Conservation (phyloP, 257 asterid species). For the Ajuga chamaepitys region DNA sequence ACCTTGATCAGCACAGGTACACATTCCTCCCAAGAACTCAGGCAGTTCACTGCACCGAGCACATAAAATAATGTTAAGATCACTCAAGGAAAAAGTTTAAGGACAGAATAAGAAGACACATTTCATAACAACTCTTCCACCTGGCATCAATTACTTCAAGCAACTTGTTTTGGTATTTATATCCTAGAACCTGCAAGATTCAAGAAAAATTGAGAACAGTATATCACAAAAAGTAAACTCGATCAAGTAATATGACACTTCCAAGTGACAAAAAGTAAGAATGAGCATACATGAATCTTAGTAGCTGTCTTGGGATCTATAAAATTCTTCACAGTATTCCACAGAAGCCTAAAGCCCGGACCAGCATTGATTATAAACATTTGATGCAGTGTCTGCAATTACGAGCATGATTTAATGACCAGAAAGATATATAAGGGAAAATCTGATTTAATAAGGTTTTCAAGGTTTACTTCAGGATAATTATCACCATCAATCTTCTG, state of each 20-base stretch:
- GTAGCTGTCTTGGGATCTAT: slow-evolving; percentile 70
- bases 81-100: background rate
- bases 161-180: slow-evolving; percentile 69
- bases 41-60: slow-evolving; percentile 58
- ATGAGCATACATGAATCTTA: slow-evolving; percentile 59
- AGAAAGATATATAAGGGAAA: slow-evolving; percentile 6
- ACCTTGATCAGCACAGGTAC: slow-evolving; percentile 78
- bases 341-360: slow-evolving; percentile 65
- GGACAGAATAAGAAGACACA: background rate
- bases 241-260: slow-evolving; percentile 1
- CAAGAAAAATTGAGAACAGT: background rate
- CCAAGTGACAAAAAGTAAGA: slow-evolving; percentile 3
- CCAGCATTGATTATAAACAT: slow-evolving; percentile 88
- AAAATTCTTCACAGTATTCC: slow-evolving; percentile 63
- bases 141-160: slow-evolving; percentile 72
- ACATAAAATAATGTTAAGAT: slow-evolving; percentile 1
- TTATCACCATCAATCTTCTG: slow-evolving; percentile 89
- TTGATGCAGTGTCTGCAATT: slow-evolving; percentile 71
- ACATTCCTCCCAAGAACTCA: slow-evolving; percentile 92
- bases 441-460: slow-evolving; percentile 12
- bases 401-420: slow-evolving; percentile 14
- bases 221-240: slow-evolving; percentile 10
- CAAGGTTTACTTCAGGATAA: slow-evolving; percentile 67
- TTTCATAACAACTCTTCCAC: slow-evolving; percentile 25
- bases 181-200: slow-evolving; percentile 62